Conservation (phyloP, 2,329 filamentous ascomycete species). For the Venturia effusa region DNA sequence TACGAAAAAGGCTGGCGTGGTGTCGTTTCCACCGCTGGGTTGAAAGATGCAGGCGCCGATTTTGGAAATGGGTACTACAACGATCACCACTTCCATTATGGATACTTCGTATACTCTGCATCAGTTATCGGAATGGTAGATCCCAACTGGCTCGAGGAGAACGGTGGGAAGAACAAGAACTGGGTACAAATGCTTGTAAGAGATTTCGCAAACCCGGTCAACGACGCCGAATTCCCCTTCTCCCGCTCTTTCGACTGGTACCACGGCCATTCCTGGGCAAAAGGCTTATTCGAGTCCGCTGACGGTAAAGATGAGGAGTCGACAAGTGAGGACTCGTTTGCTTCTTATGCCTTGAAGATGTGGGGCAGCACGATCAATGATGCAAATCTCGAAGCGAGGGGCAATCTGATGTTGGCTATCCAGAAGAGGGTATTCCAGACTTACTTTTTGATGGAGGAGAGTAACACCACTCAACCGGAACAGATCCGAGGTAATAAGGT, state of each 20-base stretch:
- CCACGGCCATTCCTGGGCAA: slow-evolving; percentile 89
- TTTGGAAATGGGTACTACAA: slow-evolving; percentile 87
- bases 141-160: slow-evolving; percentile 51
- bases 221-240: slow-evolving; percentile 69
- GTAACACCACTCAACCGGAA: slow-evolving; percentile 61
- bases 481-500: slow-evolving; percentile 74
- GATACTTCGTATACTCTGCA: slow-evolving; percentile 81
- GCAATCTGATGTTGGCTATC: slow-evolving; percentile 78
- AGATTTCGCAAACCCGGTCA: slow-evolving; percentile 69
- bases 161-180: slow-evolving; percentile 51
- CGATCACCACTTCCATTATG: slow-evolving; percentile 50
- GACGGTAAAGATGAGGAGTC: slow-evolving; percentile 83
- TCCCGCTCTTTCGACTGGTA: slow-evolving; percentile 87
- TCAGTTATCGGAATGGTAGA: slow-evolving; percentile 75
- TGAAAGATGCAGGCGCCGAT: slow-evolving; percentile 57
- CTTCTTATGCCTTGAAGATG: slow-evolving; percentile 81
- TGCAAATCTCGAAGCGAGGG: slow-evolving; percentile 62
- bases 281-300: slow-evolving; percentile 57
- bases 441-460: slow-evolving; percentile 70
- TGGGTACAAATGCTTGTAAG: slow-evolving; percentile 79
- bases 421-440: slow-evolving; percentile 60
- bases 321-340: slow-evolving; percentile 82
- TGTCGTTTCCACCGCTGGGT: slow-evolving; percentile 65
- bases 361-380: slow-evolving; percentile 79
- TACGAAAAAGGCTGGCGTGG: slow-evolving; percentile 61